Evolutionary conservation across 2,329 filamentous ascomycete species (phyloP), one percentile per base, ranked within the genome.

Genomic region (Gaeumannomyces tritici): DNA sequence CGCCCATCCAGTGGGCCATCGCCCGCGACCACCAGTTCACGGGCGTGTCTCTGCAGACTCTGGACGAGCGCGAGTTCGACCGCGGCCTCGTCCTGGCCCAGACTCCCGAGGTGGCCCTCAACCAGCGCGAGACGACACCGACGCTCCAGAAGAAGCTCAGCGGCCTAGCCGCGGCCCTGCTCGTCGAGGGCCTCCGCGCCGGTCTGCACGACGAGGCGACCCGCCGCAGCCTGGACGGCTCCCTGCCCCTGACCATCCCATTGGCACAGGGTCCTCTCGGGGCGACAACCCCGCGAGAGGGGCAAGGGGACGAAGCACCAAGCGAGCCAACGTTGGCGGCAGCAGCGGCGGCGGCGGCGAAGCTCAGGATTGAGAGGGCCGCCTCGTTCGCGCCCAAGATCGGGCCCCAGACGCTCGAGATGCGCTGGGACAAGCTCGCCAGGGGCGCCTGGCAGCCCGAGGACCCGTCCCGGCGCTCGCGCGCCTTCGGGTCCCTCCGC

Each of bases 1-100:
- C 95, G 2, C 95, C 95, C 0, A 80, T 99, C 18, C 89, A 96
- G 65, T 89, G 93, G 73, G 86, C 90, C n/a, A 80, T 98, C 47
- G 79, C 98, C 18, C 76, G 82, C 31, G 77, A 81, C 15, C 78
- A 84, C 62, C 69, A 70, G 0, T 75, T 77, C 64, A 91, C 89
- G 0, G 95, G 95, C 28, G 82, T 97, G 27, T 89, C 90, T 0
- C 79, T 99, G 29, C 95, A 99, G 73, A 98, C 93, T 0, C 82
- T 99, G 51, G 86, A 97, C 72, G 81, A 85, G 2, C 75, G 77
- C 21, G 75, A 80, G 58, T 97, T 98, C 71, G 95, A 99, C 73
- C 84, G 86, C 64, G 95, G 95, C 31, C 73, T 78, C 2, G 82
- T 97, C 12, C 79, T 99, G 29, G 80, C 83, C 21, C 92, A 96